These are phyloP conservation scores for Chaetomidium leptoderma DNA, from an alignment of 495 filamentous ascomycete genomes.

Conservation along the genomic window DNA sequence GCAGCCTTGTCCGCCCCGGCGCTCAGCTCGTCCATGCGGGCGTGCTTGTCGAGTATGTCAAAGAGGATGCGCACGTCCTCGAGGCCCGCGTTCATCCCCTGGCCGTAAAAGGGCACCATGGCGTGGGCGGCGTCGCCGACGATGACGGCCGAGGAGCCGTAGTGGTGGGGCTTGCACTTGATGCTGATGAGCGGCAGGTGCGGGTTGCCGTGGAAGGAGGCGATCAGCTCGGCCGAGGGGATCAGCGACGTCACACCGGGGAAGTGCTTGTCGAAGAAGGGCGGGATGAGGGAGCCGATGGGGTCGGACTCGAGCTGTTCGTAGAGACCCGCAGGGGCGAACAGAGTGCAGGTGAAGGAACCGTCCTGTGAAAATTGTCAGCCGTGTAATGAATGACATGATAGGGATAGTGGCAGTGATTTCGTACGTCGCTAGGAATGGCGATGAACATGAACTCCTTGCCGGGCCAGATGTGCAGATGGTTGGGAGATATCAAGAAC, in stretches of 20 bases:
- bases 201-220: conserved; percentile 72
- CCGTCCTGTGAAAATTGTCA: conserved; percentile 57
- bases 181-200: conserved; percentile 90
- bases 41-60: conserved; percentile 63
- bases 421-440: conserved; percentile 65
- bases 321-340: conserved; percentile 64
- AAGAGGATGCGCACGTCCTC: conserved; percentile 82
- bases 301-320: conserved; percentile 54
- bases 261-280: conserved; percentile 73
- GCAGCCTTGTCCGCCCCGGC: conserved; percentile 22
- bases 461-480: conserved; percentile 97
- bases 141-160: conserved; percentile 69
- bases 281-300: conserved; percentile 44
- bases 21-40: conserved; percentile 29
- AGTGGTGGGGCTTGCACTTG: conserved; percentile 86
- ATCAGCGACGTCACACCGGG: conserved; percentile 88
- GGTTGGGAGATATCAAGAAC: conserved; percentile 80
- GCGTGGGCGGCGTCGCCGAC: conserved; percentile 94
- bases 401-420: not conserved
- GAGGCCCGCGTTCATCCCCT: conserved; percentile 84
- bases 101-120: conserved; percentile 93
- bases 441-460: conserved; percentile 96
- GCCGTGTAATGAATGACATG: not conserved
- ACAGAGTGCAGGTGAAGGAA: conserved; percentile 93
- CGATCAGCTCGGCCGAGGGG: conserved; percentile 56